Evolutionary conservation across 768 basidiomycete species (phyloP).

Genomic region (Xerocomellus intermedius): DNA sequence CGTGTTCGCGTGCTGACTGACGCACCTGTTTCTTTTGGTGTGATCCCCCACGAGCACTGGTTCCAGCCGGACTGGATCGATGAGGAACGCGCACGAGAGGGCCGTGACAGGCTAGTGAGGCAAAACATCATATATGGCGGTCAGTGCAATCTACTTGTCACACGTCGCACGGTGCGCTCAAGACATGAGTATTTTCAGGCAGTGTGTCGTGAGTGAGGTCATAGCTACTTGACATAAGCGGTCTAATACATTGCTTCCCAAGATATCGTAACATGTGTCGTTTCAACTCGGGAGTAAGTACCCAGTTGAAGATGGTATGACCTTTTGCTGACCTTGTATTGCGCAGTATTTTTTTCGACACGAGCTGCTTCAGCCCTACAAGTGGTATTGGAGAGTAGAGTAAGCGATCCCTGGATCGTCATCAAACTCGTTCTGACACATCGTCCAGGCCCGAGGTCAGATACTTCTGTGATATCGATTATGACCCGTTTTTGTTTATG

Average conservation of each 20-base stretch:
- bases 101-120: slow-evolving; percentile 49
- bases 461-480: slow-evolving; percentile 53
- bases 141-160: slow-evolving; percentile 22
- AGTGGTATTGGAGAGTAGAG: slow-evolving; percentile 66
- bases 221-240: neutral
- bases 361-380: slow-evolving; percentile 48
- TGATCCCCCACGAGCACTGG: slow-evolving; percentile 64
- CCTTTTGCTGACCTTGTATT: slow-evolving; percentile 7
- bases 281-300: slow-evolving; percentile 64
- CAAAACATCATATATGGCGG: slow-evolving; percentile 52
- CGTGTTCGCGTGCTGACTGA: slow-evolving; percentile 38
- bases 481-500: slow-evolving; percentile 57
- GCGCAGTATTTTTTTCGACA: slow-evolving; percentile 55
- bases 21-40: slow-evolving; percentile 50
- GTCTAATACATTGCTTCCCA: neutral
- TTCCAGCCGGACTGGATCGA: slow-evolving; percentile 73
- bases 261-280: slow-evolving; percentile 80
- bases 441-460: slow-evolving; percentile 44
- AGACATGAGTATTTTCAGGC: slow-evolving; percentile 26
- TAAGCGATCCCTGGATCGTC: slow-evolving; percentile 23
- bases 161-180: neutral
- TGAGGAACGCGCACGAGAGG: slow-evolving; percentile 54
- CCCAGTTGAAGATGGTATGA: neutral
- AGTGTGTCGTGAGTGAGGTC: slow-evolving; percentile 41
- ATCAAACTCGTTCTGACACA: neutral